Conservation (phyloP, 2,329 filamentous ascomycete genomes). For the Claviceps sp. region DNA sequence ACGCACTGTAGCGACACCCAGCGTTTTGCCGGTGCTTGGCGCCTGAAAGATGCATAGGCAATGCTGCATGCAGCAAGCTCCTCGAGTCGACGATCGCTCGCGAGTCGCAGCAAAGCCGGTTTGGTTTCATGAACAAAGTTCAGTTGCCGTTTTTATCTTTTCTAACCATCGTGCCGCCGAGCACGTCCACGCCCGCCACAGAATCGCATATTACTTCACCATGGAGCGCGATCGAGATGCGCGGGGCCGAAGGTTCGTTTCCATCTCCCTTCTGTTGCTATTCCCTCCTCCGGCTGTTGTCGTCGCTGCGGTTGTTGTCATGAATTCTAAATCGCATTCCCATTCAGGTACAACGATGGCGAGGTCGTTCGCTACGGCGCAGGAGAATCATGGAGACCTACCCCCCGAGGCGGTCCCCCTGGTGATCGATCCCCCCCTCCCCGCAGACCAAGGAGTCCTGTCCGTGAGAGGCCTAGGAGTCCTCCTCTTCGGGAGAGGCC, state of each 20-base stretch:
- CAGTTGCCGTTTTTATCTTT: background rate
- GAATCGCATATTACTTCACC: background rate
- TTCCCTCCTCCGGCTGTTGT: background rate
- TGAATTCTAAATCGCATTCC: conserved; percentile 5
- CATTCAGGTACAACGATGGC: conserved; percentile 42
- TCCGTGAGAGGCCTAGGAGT: conserved; percentile 12
- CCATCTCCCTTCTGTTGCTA: background rate
- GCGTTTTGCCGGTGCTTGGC: background rate
- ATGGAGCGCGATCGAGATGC: conserved; percentile 26
- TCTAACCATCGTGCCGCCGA: background rate
- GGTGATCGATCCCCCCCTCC: conserved; percentile 35
- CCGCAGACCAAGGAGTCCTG: conserved; percentile 20
- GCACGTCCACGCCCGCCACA: background rate
- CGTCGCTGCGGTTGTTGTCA: no score
- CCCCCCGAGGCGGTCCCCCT: conserved; percentile 25
- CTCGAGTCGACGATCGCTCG: no score
- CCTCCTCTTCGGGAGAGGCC: background rate
- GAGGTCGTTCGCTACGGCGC: conserved; percentile 50
- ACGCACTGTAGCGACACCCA: background rate
- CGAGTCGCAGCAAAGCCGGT: background rate
- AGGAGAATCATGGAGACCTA: conserved; percentile 47
- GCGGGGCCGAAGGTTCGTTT: conserved; percentile 19
- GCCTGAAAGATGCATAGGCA: background rate
- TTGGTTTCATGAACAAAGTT: background rate
- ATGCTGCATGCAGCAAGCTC: background rate